These are phyloP conservation scores for Kitagawia praeruptora DNA, from an alignment of 129 eudicot genomes.

Conservation along the genomic window DNA sequence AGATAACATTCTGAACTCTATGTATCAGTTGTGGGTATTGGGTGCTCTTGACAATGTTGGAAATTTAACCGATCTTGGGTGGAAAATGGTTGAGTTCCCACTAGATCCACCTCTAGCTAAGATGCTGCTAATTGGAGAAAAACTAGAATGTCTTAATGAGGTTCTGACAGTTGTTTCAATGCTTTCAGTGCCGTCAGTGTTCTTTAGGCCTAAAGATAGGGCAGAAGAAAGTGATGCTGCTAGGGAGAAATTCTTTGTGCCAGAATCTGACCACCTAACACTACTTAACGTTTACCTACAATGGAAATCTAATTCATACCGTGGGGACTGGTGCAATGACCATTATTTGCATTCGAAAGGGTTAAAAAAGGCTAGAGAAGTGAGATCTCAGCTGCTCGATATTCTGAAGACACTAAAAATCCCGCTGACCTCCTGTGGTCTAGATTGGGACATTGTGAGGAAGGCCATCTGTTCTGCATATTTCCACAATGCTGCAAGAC, in stretches of 20 bases:
- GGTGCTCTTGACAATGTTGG: slow-evolving; percentile 59
- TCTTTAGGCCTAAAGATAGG: slow-evolving; percentile 59
- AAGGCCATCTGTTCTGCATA: slow-evolving; percentile 63
- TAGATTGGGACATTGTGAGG: slow-evolving; percentile 57
- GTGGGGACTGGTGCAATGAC: slow-evolving; percentile 67
- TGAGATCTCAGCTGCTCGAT: slow-evolving; percentile 44
- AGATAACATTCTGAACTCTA: slow-evolving; percentile 60
- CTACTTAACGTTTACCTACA: slow-evolving; percentile 56
- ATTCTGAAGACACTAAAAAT: slow-evolving; percentile 48
- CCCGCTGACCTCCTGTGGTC: slow-evolving; percentile 42
- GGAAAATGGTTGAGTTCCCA: slow-evolving; percentile 77
- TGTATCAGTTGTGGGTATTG: slow-evolving; percentile 72
- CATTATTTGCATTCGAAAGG: slow-evolving; percentile 61
- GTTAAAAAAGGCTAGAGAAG: slow-evolving; percentile 52
- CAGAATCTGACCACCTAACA: slow-evolving; percentile 58
- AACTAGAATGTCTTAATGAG: slow-evolving; percentile 43
- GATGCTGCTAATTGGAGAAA: slow-evolving; percentile 55
- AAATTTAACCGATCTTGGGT: slow-evolving; percentile 43
- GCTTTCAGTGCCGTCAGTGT: slow-evolving; percentile 66
- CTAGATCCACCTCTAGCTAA: slow-evolving; percentile 56
- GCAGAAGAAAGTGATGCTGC: slow-evolving; percentile 74
- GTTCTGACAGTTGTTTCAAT: slow-evolving; percentile 51
- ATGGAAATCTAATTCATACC: slow-evolving; percentile 52
- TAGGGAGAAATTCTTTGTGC: slow-evolving; percentile 55
- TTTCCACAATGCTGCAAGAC: slow-evolving; percentile 58